Evolutionary conservation across 78 protist genomes (phyloP).

Genomic region (Planoprotostelium fungivorum): DNA sequence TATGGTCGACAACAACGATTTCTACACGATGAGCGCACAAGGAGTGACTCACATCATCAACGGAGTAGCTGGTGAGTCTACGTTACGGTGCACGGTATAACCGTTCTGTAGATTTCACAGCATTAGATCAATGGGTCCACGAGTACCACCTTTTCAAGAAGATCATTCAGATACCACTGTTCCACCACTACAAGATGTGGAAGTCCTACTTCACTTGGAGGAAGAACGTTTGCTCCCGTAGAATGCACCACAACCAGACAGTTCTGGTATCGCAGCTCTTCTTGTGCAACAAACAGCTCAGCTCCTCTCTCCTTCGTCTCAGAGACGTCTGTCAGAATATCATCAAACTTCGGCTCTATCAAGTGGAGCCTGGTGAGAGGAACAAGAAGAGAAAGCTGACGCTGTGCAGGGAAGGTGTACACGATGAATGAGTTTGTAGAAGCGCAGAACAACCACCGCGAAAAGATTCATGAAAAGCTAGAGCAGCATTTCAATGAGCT

Average conservation of each 20-base stretch:
- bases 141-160: slow-evolving; percentile 29
- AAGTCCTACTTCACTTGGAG: slow-evolving; percentile 22
- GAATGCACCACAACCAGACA: neutral
- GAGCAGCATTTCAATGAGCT: neutral
- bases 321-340: slow-evolving; percentile 22
- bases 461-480: neutral
- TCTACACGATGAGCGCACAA: slow-evolving; percentile 43
- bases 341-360: neutral
- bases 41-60: slow-evolving; percentile 64
- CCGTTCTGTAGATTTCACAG: slow-evolving; percentile 23
- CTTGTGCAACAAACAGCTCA: slow-evolving; percentile 6
- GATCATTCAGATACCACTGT: slow-evolving; percentile 41
- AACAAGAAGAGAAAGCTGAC: neutral
- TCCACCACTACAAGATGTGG: slow-evolving; percentile 26
- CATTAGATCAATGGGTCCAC: slow-evolving; percentile 49
- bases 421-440: neutral
- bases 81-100: neutral
- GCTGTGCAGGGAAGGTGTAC: neutral
- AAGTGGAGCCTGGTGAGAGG: neutral
- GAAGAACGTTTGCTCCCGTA: neutral
- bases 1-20: slow-evolving; percentile 1
- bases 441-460: neutral
- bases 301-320: slow-evolving; percentile 14
- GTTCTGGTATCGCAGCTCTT: neutral
- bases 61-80: slow-evolving; percentile 13